Evolutionary conservation across 768 basidiomycete genomes (phyloP).

Genomic region (Mycena chlorophos): DNA sequence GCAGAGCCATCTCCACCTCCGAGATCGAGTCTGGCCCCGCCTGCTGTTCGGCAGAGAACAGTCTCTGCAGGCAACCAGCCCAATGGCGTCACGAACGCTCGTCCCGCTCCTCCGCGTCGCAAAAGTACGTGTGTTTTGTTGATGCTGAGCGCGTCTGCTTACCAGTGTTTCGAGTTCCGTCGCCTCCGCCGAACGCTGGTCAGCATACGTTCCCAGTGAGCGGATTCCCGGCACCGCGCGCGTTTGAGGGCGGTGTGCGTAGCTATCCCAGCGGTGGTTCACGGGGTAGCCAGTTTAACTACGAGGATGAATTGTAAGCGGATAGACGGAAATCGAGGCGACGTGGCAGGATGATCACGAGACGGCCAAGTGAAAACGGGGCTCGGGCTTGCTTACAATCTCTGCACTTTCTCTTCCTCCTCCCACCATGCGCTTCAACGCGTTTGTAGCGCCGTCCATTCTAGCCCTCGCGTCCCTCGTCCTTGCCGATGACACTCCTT

Average conservation of each 20-base stretch:
- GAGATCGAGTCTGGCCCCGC: conserved; percentile 30
- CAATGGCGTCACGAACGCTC: conserved; percentile 14
- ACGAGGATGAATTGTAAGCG: conserved; percentile 21
- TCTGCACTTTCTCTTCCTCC: conserved; percentile 25
- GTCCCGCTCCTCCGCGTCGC: conserved; percentile 41
- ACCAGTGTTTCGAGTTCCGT: conserved; percentile 38
- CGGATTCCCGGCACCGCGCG: conserved; percentile 77
- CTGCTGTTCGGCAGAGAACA: conserved; percentile 22
- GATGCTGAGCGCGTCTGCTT: conserved; percentile 12
- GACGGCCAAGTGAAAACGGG: no score
- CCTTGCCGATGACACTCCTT: conserved; percentile 55
- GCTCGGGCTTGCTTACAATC: conserved; percentile 52
- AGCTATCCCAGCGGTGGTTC: conserved; percentile 66
- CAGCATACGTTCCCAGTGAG: conserved; percentile 72
- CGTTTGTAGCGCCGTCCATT: conserved; percentile 54
- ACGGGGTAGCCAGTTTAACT: conserved; percentile 71
- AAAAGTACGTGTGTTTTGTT: conserved; percentile 43
- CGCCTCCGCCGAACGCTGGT: conserved; percentile 61
- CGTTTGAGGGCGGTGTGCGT: conserved; percentile 50
- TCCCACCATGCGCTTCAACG: conserved; percentile 64
- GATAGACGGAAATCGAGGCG: neutral
- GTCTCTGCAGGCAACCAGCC: conserved; percentile 24
- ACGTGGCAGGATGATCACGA: neutral
- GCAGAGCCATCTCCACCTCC: conserved; percentile 33
- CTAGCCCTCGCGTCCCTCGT: conserved; percentile 53